Evolutionary conservation across 1,284 basidiomycete genomes (phyloP), one percentile per base, ranked within the genome.

Genomic region (Marasmius oreades): DNA sequence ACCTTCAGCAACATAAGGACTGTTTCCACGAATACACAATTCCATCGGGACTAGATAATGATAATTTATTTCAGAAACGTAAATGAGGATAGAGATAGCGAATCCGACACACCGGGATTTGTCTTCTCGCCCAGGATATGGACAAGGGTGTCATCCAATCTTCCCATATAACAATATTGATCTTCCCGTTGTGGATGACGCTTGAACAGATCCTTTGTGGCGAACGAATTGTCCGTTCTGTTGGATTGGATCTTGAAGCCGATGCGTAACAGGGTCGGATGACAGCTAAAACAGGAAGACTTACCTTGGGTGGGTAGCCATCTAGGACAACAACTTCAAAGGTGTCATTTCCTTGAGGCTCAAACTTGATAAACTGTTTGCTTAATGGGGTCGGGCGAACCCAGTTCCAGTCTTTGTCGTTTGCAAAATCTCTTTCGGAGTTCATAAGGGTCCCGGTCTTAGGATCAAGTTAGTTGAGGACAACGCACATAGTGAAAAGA

Each of bases 321-420:
- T 81, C 75, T 47, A 75, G 70, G 50, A 85, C 74, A 34, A 81
- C 74, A 3, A 82, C 70, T 63, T 87, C 85, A 60, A 73, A 82
- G 0, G 76, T 77, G 39, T 71, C 72, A 12, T 69, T 69, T 0
- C 75, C 79, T 39, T 70, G 71, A 11, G 74, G 70, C 53, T 78
- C 77, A 55, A 83, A 74, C 37, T 70, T 69, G 52, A 82, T 61
- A 66, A 77, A 83, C 44, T 76, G 64, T 7, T 65, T 62, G 33
- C 59, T 65, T 11, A 64, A 42, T 1, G 63, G 56, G 43, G 60
- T 59, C 1, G 73, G 60, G 56, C 80, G 64, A 64, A 85, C 68
- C 73, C 79, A 85, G 62, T 82, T 82, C 85, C 86, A 88, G 20
- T 67, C 76, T 60, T 80, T 81, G 70, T 88, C 85, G 5, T 58